Evolutionary conservation across 2,329 filamentous ascomycete species (phyloP).

Genomic region (Penicillium expansum): DNA sequence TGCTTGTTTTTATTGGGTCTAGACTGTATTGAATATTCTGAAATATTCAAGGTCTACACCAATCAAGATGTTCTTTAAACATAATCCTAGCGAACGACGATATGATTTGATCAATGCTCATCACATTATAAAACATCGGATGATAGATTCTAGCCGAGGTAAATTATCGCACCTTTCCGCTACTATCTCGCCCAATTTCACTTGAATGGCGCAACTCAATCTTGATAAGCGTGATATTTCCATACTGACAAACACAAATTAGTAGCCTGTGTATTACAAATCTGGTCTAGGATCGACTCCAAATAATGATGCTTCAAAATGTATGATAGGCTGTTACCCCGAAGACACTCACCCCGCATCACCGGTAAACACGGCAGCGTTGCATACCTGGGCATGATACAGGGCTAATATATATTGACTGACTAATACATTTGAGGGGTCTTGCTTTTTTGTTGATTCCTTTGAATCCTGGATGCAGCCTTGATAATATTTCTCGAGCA

Average conservation of each 20-base stretch:
- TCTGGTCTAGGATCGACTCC: neutral
- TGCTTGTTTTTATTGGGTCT: too few relatives aligned
- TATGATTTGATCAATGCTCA: too few relatives aligned
- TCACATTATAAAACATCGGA: too few relatives aligned
- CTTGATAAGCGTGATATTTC: neutral
- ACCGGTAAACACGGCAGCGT: neutral
- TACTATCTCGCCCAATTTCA: neutral
- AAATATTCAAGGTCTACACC: too few relatives aligned
- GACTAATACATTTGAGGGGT: neutral
- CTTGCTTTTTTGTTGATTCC: neutral
- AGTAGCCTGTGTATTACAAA: neutral
- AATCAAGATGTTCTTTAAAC: too few relatives aligned
- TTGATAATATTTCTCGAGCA: neutral
- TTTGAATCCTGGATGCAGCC: neutral
- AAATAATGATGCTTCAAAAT: neutral
- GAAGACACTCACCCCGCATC: neutral
- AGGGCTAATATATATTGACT: neutral
- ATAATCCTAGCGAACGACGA: too few relatives aligned
- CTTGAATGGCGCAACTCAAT: neutral
- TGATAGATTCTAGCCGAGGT: too few relatives aligned
- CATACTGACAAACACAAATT: too few relatives aligned
- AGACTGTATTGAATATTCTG: too few relatives aligned
- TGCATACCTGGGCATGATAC: neutral
- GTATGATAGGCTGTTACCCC: neutral
- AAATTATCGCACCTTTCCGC: too few relatives aligned